Evolutionary conservation across 2,329 filamentous ascomycete species (phyloP), one percentile per base, ranked within the genome.

Genomic region (Cladosporium sp.): DNA sequence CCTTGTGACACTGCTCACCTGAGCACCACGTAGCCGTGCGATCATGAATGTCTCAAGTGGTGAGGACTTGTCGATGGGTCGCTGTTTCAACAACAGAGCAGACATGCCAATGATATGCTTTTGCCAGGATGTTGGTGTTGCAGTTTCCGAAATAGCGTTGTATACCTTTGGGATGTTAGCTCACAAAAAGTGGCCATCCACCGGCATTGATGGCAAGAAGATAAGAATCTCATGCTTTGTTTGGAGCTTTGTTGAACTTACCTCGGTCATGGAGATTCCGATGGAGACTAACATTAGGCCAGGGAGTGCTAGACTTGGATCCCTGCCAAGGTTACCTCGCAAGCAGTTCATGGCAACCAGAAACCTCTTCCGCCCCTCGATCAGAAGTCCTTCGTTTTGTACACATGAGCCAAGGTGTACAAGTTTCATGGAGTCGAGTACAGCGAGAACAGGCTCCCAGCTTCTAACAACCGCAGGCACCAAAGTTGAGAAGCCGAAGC

Each of bases 71-170:
- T 47, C 32, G 8, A 37, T 28, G 1, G 40, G 40, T 17, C 25
- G 20, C 3, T 45, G 32, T 8, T 22, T 55, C 2, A 55, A 15
- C 28, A 55, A 4, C 2, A 55, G 13, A 17, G 52, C 39, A 6
- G 52, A 55, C 52, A 55, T 55, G n/a, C 52, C 52, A 19, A 55
- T 20, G 13, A 55, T 19, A n/a, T 55, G 52, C 32, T 36, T 47
- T 6, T 55, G 52, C 52, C 52, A 55, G 15, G 34, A 45, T 7
- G 22, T 17, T 2, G 32, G 25, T 20, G 15, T 28, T 1, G 52
- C 4, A 13, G 10, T 20, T 7, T 37, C n/a, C 2, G 32, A 47
- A 7, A 55, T 55, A 4, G 52, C 52, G 22, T 28, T 47, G 10
- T 55, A 55, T 9, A 55, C 47, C 52, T 55, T 32, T 28, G 12